phyloP scores from a whole-genome alignment of 1,284 basidiomycete genomes.

The Ceratobasidium sp. region DNA sequence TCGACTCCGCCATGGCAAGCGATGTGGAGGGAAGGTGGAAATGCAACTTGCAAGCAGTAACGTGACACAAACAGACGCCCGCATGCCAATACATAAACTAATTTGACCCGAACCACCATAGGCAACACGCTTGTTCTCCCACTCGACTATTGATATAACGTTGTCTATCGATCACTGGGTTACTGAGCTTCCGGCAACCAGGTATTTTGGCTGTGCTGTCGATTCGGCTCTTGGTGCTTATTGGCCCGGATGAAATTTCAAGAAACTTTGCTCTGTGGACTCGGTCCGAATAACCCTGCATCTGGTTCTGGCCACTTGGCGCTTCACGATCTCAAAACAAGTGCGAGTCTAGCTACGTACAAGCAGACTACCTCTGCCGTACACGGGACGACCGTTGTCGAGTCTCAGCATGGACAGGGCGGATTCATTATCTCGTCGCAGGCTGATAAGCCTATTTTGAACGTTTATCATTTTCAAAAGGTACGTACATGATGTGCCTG shows the following conservation, averaged over 20 bases:
- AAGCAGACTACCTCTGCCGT: slow-evolving; percentile 69
- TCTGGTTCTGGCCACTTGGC: slow-evolving; percentile 64
- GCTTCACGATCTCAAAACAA: slow-evolving; percentile 75
- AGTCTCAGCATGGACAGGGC: slow-evolving; percentile 69
- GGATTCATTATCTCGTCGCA: slow-evolving; percentile 79
- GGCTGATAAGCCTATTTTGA: slow-evolving; percentile 77
- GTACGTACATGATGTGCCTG: slow-evolving; percentile 49
- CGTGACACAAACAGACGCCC: slow-evolving; percentile 31
- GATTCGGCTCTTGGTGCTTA: neutral
- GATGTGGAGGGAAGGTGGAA: slow-evolving; percentile 12
- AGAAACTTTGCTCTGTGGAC: slow-evolving; percentile 69
- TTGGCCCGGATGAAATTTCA: slow-evolving; percentile 61
- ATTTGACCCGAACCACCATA: neutral
- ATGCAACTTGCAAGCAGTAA: slow-evolving; percentile 1
- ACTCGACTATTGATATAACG: neutral
- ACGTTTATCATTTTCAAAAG: slow-evolving; percentile 85
- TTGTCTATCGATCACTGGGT: no score
- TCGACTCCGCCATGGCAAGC: slow-evolving; percentile 17
- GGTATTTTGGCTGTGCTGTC: neutral
- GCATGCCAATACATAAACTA: slow-evolving; percentile 22
- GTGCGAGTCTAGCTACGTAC: slow-evolving; percentile 71
- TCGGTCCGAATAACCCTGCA: slow-evolving; percentile 56
- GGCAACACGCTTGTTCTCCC: no score
- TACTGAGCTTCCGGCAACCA: neutral
- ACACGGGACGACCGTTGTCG: slow-evolving; percentile 66